These are phyloP conservation scores for Hyaloperonospora brassicae DNA, from an alignment of 352 stramenopile species.

Conservation along the genomic window DNA sequence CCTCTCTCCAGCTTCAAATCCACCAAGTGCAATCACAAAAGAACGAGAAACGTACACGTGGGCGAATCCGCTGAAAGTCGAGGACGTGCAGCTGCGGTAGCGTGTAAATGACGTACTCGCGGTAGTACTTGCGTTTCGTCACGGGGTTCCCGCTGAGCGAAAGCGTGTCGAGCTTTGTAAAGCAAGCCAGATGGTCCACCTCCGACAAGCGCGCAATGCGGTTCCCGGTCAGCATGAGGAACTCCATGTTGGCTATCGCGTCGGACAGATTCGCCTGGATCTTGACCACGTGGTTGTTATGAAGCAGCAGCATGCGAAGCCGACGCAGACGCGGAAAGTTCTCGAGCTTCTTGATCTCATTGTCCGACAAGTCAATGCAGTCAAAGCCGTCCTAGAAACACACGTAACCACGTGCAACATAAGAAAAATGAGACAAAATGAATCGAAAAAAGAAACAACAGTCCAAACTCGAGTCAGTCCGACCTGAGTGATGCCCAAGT, in stretches of 20 bases:
- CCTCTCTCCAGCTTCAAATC: background rate
- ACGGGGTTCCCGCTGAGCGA: conserved; percentile 86
- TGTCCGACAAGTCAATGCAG: conserved; percentile 91
- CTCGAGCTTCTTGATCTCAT: conserved; percentile 92
- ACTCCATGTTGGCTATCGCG: conserved; percentile 77
- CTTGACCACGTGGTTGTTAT: conserved; percentile 89
- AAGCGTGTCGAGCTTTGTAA: conserved; percentile 81
- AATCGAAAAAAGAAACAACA: background rate
- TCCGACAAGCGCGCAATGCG: conserved; percentile 71
- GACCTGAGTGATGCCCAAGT: conserved; percentile 88
- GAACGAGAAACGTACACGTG: conserved; percentile 37
- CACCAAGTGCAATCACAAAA: background rate
- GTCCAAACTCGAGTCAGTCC: background rate
- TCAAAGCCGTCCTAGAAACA: conserved; percentile 84
- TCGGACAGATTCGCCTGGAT: conserved; percentile 75
- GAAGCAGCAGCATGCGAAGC: conserved; percentile 87
- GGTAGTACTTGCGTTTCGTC: conserved; percentile 86
- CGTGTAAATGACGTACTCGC: conserved; percentile 88
- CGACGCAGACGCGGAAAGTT: conserved; percentile 87
- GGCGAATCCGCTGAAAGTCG: conserved; percentile 81
- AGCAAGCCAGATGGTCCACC: conserved; percentile 68
- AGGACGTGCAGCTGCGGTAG: conserved; percentile 82
- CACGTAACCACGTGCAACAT: background rate
- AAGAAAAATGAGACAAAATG: background rate
- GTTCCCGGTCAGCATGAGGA: conserved; percentile 89